phyloP scores from a whole-genome alignment of 1,284 basidiomycete genomes.

The Sutorius eximius region DNA sequence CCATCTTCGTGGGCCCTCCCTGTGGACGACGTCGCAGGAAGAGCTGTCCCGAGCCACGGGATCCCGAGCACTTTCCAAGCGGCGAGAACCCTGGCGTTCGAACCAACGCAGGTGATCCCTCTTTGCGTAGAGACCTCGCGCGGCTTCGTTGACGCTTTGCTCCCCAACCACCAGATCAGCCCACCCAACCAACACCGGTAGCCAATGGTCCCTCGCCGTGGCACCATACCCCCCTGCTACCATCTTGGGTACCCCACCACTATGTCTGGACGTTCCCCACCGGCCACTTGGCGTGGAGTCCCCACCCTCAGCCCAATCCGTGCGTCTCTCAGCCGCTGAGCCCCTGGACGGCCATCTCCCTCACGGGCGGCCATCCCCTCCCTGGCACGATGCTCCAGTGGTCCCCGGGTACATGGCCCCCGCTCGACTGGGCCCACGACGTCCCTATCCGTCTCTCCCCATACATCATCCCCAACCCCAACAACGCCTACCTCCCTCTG shows the following conservation, averaged over 20 bases:
- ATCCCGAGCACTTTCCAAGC: constrained; percentile 17
- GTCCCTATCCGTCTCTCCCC: constrained; percentile 34
- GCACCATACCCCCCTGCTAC: constrained; percentile 3
- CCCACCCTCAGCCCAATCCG: constrained; percentile 29
- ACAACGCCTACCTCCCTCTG: constrained; percentile 32
- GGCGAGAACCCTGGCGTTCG: constrained; percentile 24
- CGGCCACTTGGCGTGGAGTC: constrained; percentile 33
- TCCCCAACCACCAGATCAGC: constrained; percentile 12
- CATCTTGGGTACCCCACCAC: constrained; percentile 22
- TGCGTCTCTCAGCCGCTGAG: constrained; percentile 12
- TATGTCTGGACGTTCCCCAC: constrained; percentile 26
- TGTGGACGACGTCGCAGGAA: constrained; percentile 7
- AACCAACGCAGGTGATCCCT: constrained; percentile 18
- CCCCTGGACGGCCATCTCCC: constrained; percentile 15
- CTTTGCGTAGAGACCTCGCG: background rate
- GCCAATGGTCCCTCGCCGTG: background rate
- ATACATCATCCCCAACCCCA: constrained; percentile 39
- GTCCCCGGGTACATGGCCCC: constrained; percentile 34
- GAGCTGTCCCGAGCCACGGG: constrained; percentile 1
- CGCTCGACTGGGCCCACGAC: constrained; percentile 23
- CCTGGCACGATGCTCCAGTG: constrained; percentile 33
- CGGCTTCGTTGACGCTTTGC: constrained; percentile 3
- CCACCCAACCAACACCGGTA: background rate
- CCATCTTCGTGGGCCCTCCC: constrained; percentile 18
- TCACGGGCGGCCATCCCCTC: constrained; percentile 34